A percentile compares a stretch with the other conserved stretches of the same genome.
These are phyloP conservation scores for Skeletonema costatum DNA, from an alignment of 108 stramenopile species.

Conservation along the genomic window DNA sequence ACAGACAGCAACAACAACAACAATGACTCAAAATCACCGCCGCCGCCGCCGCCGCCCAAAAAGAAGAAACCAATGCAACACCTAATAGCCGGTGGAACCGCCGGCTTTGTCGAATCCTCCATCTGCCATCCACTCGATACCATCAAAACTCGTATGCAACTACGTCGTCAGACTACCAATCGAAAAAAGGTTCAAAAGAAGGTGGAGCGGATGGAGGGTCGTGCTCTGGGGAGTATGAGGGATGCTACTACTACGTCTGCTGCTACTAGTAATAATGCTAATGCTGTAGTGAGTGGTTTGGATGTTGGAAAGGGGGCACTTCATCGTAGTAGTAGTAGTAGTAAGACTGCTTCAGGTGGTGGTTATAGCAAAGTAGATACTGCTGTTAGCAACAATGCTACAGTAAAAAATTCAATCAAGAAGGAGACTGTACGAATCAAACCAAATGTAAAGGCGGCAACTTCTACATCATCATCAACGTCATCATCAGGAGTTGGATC, in stretches of 20 bases:
- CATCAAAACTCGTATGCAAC: constrained; percentile 94
- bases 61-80: constrained; percentile 85
- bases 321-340: neutral
- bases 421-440: constrained; percentile 16
- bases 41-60: constrained; percentile 39
- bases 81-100: constrained; percentile 89
- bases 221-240: constrained; percentile 36
- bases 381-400: neutral
- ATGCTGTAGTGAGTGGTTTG: too few species aligned
- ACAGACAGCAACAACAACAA: too few species aligned
- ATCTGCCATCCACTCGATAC: constrained; percentile 96
- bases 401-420: neutral
- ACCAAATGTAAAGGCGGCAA: constrained; percentile 5
- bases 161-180: constrained; percentile 60
- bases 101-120: constrained; percentile 93
- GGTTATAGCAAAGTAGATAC: too few species aligned
- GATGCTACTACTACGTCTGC: constrained; percentile 4
- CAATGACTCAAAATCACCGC: too few species aligned
- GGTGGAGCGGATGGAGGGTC: constrained; percentile 24
- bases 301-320: neutral
- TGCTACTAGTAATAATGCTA: too few species aligned
- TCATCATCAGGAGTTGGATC: neutral
- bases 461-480: neutral
- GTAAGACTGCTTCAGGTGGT: neutral
- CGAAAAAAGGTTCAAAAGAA: constrained; percentile 1